Evolutionary conservation across 805 yeast species (phyloP).

Genomic region (Wickerhamomyces sydowiorum): DNA sequence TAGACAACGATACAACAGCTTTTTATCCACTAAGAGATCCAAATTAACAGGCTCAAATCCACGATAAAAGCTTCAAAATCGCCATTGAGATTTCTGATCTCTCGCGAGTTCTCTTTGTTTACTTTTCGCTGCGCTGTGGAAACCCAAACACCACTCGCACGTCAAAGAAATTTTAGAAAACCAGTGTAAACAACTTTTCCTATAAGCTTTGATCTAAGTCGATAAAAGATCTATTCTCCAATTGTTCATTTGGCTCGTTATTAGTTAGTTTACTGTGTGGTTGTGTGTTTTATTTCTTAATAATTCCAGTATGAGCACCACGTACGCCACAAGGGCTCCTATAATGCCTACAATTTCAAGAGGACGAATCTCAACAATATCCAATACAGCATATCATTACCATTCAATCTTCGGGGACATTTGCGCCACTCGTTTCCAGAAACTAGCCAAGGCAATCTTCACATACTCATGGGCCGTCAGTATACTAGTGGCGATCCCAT

Average conservation of each 20-base stretch:
- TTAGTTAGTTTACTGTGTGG: no score
- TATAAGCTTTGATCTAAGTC: no score
- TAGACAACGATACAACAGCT: no score
- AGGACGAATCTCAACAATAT: background rate
- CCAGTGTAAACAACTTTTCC: background rate
- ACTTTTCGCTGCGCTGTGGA: background rate
- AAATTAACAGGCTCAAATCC: no score
- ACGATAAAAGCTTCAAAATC: no score
- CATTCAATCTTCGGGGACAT: conserved; percentile 34
- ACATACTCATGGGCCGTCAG: conserved; percentile 24
- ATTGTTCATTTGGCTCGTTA: no score
- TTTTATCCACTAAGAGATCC: no score
- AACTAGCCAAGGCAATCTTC: conserved; percentile 29
- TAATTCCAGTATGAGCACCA: background rate
- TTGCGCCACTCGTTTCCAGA: conserved; percentile 34
- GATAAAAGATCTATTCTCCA: no score
- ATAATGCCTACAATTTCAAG: background rate
- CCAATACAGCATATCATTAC: conserved; percentile 24
- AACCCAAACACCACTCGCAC: background rate
- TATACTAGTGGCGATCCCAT: conserved; percentile 19
- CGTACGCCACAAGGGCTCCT: background rate
- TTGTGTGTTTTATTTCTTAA: no score
- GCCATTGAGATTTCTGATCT: background rate
- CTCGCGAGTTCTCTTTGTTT: background rate
- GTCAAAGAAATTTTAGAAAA: background rate